Base-by-base conservation (phyloP, 176 grass and related monocot genomes). In the Eleusine indica region DNA sequence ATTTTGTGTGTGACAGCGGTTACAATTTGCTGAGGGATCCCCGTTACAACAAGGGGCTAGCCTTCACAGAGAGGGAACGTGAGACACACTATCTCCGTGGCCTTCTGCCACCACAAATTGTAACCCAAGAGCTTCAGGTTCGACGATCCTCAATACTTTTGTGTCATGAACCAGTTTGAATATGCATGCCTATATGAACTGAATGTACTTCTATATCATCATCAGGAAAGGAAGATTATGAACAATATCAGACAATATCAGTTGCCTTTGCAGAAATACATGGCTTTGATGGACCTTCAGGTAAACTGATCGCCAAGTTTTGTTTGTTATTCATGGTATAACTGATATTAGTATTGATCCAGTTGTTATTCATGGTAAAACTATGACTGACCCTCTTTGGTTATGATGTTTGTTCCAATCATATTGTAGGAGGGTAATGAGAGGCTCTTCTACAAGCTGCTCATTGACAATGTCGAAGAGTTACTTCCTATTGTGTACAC, bases 391-490 rank as follows among this genome's bases (percentile, higher is more conserved):
- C 61, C 32, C 22, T 63, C 4, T 70, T 70, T 16, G 56, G 60
- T 57, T 66, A 73, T 12, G 4, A 40, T 83, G 62, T 39, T 83
- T 4, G 67, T 76, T 70, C 2, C 3, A 81, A 92, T 25, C 14
- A 3, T 84, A 88, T 82, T 90, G 66, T 80, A 99, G 93, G 93
- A 99, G 81, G 68, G 91, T 63, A 99, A 99, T 79, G 91, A 96
- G 81, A 99, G 93, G 71, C 91, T 99, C 53, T 99, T 99, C 82
- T 96, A 99, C 87, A 99, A 99, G 71, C 79, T 99, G 60, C 91
- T 96, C 5, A 87, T 96, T 19, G 89, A 96, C 66, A 93, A 99
- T 78, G 93, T 99, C 4, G 96, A 99, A 78, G 96, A 99, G 72
- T 86, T 96, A 22, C 96, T 99, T 75, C 96, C 96, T 10, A 64